Evolutionary conservation across 2,329 filamentous ascomycete species (phyloP), one percentile per base, ranked within the genome.

Genomic region (Mollisiaceae sp.): DNA sequence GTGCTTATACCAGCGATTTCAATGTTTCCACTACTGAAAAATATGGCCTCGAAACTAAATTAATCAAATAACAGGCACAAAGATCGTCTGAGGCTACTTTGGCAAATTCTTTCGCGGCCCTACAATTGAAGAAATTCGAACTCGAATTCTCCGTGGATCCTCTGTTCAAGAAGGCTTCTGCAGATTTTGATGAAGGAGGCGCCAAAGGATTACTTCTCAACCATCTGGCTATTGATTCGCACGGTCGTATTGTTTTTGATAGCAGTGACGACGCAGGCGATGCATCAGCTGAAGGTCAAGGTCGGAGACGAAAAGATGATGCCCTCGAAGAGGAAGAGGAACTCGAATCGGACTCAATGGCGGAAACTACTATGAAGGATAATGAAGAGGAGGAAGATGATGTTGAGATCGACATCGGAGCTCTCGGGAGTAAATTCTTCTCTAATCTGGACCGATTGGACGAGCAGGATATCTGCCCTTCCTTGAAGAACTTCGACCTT

Each of bases 81-180:
- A 86, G 93, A 65, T 94, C 92, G 27, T 94, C 95, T 9, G 95
- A 99, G 79, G 90, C 92, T n/a, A 99, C 95, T 0, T 83, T 99
- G 6, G 95, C 92, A 2, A 89, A 92, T 0, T 95, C 92, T 0
- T 98, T 98, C 77, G 87, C 90, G 50, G 89, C 94, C 20, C 77
- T 99, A 62, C 93, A 97, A 76, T 83, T 98, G 72, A 99, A 99
- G 80, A 99, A 98, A 79, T 94, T 99, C 74, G 95, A 99, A 73
- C 85, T 98, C 54, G 95, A 99, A 75, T 97, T 99, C 71, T 89
- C 94, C 0, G 94, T 99, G 5, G 95, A 99, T 75, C 95, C 95
- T 2, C 81, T 99, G n/a, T 99, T 99, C 85, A 99, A 99, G 76
- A 99, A 99, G 76, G 94, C 94, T 0, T 97, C 94, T 6, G 95